Evolutionary conservation across 139 green algal species (phyloP), one percentile per base, ranked within the genome.

Genomic region (Diplosphaera chodatii): DNA sequence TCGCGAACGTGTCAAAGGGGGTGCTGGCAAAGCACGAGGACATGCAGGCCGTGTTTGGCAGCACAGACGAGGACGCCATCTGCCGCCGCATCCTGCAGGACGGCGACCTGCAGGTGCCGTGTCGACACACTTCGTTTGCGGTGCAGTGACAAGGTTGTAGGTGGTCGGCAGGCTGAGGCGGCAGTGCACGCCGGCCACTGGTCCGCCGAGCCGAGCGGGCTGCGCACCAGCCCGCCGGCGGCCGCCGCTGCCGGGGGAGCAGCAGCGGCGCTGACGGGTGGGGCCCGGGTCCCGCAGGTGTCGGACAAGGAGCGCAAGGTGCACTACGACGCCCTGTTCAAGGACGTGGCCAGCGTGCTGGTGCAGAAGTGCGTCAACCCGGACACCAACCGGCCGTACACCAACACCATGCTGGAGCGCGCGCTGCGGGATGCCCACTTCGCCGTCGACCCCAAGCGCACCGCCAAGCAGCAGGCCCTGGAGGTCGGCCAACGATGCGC

Each of bases 1-100:
- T 97, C 82, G 71, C 67, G 34, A 98, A 98, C 73, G 95, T 99
- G n/a, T 89, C 78, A 66, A 98, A 98, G 77, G 95, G 91, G 32
- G 71, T 96, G 6, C 69, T 97, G 40, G 95, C 94, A 1, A 96
- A 93, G 74, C 84, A 91, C 3, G 88, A 96, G 69, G 92, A 98
- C 72, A 77, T 98, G 56, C 68, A 82, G 48, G 81, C 81, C 64
- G 93, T 86, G 1, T 99, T 99, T 86, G 92, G 93, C 30, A 98
- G 89, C 1, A 88, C 82, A 10, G 90, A 98, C 68, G 67, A 92
- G 64, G 73, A 88, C n/a, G 69, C 70, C 23, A 90, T 98, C 37
- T 97, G 90, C 85, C 69, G 83, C 16, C 82, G 87, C 32, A 97
- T 99, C 63, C 77, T 99, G 33, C 59, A 86, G 1, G 90, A 93